phyloP scores from a whole-genome alignment of 2,329 filamentous ascomycete genomes.

The Colletotrichum aenigma region DNA sequence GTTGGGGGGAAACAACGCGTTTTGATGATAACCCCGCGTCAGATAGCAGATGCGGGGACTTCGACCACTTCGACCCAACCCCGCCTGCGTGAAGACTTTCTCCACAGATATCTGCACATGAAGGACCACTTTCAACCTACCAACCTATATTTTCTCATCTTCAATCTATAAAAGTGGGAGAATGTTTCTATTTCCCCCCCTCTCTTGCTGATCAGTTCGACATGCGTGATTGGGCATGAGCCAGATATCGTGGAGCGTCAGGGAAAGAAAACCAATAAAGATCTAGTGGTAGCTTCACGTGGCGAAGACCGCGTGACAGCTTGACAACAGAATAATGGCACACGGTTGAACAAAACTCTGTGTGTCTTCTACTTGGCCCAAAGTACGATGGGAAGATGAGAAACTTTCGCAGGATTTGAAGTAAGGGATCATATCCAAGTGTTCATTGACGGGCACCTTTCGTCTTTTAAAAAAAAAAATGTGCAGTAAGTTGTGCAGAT shows the following conservation, averaged over 20 bases:
- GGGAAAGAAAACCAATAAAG: too few relatives aligned
- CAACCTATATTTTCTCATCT: background rate
- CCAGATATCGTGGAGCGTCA: background rate
- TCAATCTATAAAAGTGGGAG: background rate
- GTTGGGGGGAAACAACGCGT: background rate
- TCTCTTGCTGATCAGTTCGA: background rate
- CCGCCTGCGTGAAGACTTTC: background rate
- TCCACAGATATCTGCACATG: background rate
- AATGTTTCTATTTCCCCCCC: background rate
- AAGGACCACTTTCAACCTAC: background rate
- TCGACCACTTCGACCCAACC: background rate
- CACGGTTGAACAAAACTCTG: background rate
- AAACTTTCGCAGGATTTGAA: too few relatives aligned
- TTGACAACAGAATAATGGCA: background rate
- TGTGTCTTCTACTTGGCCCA: background rate
- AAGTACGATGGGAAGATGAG: background rate
- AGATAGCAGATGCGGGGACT: background rate
- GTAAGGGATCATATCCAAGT: too few relatives aligned
- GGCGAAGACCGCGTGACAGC: background rate
- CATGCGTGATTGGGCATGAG: background rate
- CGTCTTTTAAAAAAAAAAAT: too few relatives aligned
- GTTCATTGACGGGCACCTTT: too few relatives aligned
- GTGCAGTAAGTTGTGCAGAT: background rate
- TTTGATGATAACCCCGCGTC: background rate
- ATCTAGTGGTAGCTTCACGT: background rate